Percentiles rank a stretch among this genome's conserved stretches.
Conservation (phyloP, 352 stramenopile genomes). For the Halophytophthora batemanensis region DNA sequence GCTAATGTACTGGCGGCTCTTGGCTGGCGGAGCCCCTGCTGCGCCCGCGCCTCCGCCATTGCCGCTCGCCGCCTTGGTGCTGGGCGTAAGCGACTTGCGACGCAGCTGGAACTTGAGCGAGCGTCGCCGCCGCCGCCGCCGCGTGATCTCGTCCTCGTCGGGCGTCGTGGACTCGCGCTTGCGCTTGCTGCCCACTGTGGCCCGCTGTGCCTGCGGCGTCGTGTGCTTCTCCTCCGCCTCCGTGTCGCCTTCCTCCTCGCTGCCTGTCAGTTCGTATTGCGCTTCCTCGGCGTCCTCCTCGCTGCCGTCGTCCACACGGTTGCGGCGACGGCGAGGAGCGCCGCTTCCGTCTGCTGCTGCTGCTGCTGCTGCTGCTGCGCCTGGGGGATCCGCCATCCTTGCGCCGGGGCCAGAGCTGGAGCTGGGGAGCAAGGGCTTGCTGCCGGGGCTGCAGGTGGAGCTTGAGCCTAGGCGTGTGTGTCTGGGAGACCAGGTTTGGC, state of each 20-base stretch:
- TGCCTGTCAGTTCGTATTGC: slow-evolving; percentile 27
- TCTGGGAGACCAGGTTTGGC: no score
- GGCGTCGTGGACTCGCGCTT: slow-evolving; percentile 60
- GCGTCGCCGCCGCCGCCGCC: slow-evolving; percentile 51
- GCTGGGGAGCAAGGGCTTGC: no score
- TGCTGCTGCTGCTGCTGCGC: no score
- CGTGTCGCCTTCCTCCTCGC: slow-evolving; percentile 19
- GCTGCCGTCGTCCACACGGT: slow-evolving; percentile 22
- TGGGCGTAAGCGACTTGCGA: slow-evolving; percentile 64
- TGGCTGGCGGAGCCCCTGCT: slow-evolving; percentile 10
- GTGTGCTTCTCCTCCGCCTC: slow-evolving; percentile 7
- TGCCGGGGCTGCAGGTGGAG: no score
- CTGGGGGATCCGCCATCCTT: no score
- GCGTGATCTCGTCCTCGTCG: slow-evolving; percentile 69
- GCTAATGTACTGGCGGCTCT: slow-evolving; percentile 79
- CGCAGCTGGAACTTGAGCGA: slow-evolving; percentile 74
- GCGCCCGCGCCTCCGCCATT: slow-evolving; percentile 9
- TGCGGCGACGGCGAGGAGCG: slow-evolving; percentile 4
- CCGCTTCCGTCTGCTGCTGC: no score
- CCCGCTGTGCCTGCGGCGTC: slow-evolving; percentile 10
- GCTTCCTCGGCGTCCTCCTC: slow-evolving; percentile 25
- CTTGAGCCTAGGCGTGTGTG: no score
- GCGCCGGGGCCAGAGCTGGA: no score
- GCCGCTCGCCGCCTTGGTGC: slow-evolving; percentile 22
- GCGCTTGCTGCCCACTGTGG: slow-evolving; percentile 24